Conservation (phyloP, 2,329 filamentous ascomycete species). For the Sporothrix humicola region DNA sequence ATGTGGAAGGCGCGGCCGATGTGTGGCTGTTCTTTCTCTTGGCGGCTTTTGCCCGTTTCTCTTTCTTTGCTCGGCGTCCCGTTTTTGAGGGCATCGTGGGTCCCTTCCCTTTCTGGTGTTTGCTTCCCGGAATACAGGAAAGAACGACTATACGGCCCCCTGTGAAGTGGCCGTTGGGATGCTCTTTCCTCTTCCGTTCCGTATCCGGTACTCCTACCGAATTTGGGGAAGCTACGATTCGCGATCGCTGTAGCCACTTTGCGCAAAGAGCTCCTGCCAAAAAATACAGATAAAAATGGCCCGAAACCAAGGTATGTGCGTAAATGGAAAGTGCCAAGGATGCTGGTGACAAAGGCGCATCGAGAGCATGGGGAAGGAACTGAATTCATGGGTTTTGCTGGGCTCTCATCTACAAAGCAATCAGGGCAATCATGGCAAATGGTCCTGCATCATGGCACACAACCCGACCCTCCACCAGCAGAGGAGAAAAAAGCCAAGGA, state of each 20-base stretch:
- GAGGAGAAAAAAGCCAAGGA: neutral
- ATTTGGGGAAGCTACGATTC: neutral
- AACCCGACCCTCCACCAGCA: neutral
- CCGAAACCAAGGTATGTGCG: neutral
- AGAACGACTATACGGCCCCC: neutral
- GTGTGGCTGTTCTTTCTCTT: neutral
- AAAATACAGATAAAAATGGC: neutral
- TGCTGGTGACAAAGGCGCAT: slow-evolving; percentile 14
- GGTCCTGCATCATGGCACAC: neutral
- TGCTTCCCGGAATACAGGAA: neutral
- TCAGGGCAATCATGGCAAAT: neutral
- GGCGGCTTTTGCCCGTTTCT: neutral
- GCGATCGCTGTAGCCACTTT: neutral
- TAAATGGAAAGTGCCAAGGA: neutral
- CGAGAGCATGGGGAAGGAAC: neutral
- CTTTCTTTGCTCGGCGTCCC: neutral
- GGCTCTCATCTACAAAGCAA: neutral
- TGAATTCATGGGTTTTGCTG: neutral
- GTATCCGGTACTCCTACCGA: neutral
- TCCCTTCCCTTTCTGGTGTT: neutral
- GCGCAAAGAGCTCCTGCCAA: no score
- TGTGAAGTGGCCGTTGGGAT: neutral
- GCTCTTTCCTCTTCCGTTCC: neutral
- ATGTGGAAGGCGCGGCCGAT: slow-evolving; percentile 22
- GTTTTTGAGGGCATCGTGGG: slow-evolving; percentile 1